Evolutionary conservation across 2,329 filamentous ascomycete species (phyloP).

Genomic region (Aschersonia sp.): DNA sequence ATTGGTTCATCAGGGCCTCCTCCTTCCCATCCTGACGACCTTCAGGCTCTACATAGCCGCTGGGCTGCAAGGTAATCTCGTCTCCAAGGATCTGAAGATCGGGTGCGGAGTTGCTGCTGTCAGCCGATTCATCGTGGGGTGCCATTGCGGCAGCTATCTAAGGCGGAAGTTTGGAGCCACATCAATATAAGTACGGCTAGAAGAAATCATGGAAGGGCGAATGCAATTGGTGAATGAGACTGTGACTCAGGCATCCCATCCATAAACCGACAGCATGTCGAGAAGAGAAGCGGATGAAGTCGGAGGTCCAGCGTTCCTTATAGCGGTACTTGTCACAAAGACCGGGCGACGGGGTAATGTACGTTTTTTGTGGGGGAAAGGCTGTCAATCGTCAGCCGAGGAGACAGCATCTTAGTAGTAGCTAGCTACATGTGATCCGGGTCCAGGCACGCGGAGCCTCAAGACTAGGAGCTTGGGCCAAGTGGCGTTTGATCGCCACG

Average conservation of each 20-base stretch:
- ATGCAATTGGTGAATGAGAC: too few species aligned
- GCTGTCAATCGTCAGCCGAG: neutral
- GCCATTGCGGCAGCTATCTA: constrained; percentile 13
- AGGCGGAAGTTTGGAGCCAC: neutral
- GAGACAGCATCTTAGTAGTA: too few species aligned
- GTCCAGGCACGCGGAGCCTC: too few species aligned
- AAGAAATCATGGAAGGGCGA: too few species aligned
- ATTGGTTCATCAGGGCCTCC: constrained; percentile 61
- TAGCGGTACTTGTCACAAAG: neutral
- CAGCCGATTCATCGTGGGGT: constrained; percentile 12
- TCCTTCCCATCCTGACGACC: constrained; percentile 35
- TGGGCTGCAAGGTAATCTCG: constrained; percentile 59
- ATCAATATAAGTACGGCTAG: neutral
- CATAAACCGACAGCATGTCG: neutral
- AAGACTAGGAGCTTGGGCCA: too few species aligned
- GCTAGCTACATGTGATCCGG: too few species aligned
- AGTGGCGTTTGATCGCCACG: too few species aligned
- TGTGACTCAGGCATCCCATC: too few species aligned
- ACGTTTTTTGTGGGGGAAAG: neutral
- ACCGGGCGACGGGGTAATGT: neutral
- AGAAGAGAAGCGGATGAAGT: neutral
- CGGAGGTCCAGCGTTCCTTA: neutral
- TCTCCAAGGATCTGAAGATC: constrained; percentile 65
- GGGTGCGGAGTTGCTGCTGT: constrained; percentile 38
- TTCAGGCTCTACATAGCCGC: constrained; percentile 45